Conservation (phyloP, 2,329 filamentous ascomycete species). For the Fusarium tjaetaba region DNA sequence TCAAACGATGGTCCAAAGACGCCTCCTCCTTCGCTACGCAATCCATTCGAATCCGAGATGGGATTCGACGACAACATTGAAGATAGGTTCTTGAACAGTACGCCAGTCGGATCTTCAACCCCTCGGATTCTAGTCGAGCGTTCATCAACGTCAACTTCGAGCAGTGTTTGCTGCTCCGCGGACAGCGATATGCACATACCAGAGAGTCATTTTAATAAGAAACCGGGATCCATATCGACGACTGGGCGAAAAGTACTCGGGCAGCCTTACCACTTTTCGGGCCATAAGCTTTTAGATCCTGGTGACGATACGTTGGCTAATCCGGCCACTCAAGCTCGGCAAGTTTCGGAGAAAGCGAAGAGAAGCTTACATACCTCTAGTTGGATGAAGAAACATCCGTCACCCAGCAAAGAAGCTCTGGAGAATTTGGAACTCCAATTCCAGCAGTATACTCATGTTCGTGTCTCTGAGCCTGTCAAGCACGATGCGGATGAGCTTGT, state of each 20-base stretch:
- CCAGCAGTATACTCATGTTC: constrained; percentile 44
- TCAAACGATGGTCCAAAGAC: neutral
- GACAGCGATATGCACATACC: neutral
- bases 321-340: constrained; percentile 12
- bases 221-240: neutral
- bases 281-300: neutral
- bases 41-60: constrained; percentile 51
- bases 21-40: constrained; percentile 5
- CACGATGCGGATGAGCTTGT: constrained; percentile 48
- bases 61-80: constrained; percentile 52
- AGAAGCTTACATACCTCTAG: constrained; percentile 6
- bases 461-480: constrained; percentile 15
- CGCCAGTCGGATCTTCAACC: constrained; percentile 52
- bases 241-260: neutral
- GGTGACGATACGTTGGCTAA: constrained; percentile 6
- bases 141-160: constrained; percentile 26
- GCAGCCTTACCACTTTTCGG: neutral
- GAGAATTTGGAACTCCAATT: constrained; percentile 52
- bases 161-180: constrained; percentile 25
- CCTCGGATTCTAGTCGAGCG: constrained; percentile 45
- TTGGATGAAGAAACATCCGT: constrained; percentile 56
- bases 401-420: constrained; percentile 54
- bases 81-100: constrained; percentile 50
- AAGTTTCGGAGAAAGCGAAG: neutral
- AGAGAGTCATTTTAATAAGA: constrained; percentile 1